Evolutionary conservation across 371 early-diverging fungal genomes (phyloP), one percentile per base, ranked within the genome.

Genomic region (Lichtheimia hyalospora): DNA sequence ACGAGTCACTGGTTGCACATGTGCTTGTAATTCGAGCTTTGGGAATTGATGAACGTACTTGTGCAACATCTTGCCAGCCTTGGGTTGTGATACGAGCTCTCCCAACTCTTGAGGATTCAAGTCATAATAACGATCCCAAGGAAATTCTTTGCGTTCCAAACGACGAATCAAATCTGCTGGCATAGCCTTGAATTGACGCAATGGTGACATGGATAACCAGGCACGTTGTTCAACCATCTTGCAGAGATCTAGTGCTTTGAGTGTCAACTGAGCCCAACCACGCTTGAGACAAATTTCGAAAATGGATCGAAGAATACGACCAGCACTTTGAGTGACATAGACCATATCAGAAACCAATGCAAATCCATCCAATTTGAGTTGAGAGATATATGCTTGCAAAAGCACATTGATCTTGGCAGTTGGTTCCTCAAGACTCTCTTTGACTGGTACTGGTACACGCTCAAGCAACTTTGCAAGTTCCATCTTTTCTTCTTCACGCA

Each of bases 301-400:
- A 54, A 99, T 87, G 16, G 98, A 96, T 25, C 98, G 90, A 40
- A 98, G 73, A 61, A 99, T 92, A 65, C 99, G 90, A 0, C 89
- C 89, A 24, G 96, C 97, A 60, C 90, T 91, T 78, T 97, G 97
- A 15, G 98, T 96, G 23, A 99, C 94, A 77, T 95, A 97, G 0
- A 92, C 95, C 92, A 95, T 94, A 63, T 99, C 99, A 14, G 94
- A 83, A 50, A 92, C 92, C 57, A 99, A 78, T 10, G 99, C 96
- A 77, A 97, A 96, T 3, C 96, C 97, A 28, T 96, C 92, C 44
- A 97, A 69, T 58, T 89, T 86, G 49, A 96, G 82, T 64, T 93
- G 92, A 20, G 97, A 93, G 44, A 99, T 95, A 72, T 97, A 92
- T 1, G 95, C 83, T 75, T 99, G 98, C 53, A 99, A 79, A 40